Evolutionary conservation across 2,329 filamentous ascomycete species (phyloP), one percentile per base, ranked within the genome.

Genomic region (Elsinoe arachidis): DNA sequence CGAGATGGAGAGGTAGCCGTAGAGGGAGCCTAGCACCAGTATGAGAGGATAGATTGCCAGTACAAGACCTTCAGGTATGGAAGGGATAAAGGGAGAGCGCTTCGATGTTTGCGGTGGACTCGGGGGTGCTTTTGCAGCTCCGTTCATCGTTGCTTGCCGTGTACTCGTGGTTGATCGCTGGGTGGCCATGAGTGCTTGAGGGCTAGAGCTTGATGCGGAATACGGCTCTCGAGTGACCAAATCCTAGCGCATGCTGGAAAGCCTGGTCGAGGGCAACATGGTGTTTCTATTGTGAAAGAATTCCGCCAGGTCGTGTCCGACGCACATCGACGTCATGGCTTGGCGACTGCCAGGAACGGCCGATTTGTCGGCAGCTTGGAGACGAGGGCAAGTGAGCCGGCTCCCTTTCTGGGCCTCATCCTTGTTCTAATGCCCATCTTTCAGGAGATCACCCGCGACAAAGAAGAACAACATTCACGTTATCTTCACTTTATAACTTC

Each of bases 1-100:
- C 67, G 70, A 72, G 43, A 83, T 84, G 10, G 84, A 84, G 1
- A 90, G 89, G 35, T 83, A 74, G 46, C 86, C 86, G 78, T 89
- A 96, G 63, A 95, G 67, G 26, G 88, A 87, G 63, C 93, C 93
- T 63, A 96, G 80, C 57, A 90, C 62, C 58, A 99, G 83, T 5
- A 91, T 85, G 23, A 76, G 65, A 3, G 92, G 92, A 74, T 96
- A 97, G 60, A 88, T 74, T 52, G 73, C 63, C 30, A 96, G 80
- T 19, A 85, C 75, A 57, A 81, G 65, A 21, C 78, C 73, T 68
- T 95, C 88, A 66, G 85, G 76, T 7, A 80, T 77, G 1, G 87
- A 90, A 3, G 87, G 88, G 2, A 90, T 76, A 71, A 81, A 83
- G 2, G 87, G 85, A 35, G 77, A 76, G 11, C 49, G 49, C 33